Conservation (phyloP, 495 filamentous ascomycete species). For the Penicillium ochrochloron region DNA sequence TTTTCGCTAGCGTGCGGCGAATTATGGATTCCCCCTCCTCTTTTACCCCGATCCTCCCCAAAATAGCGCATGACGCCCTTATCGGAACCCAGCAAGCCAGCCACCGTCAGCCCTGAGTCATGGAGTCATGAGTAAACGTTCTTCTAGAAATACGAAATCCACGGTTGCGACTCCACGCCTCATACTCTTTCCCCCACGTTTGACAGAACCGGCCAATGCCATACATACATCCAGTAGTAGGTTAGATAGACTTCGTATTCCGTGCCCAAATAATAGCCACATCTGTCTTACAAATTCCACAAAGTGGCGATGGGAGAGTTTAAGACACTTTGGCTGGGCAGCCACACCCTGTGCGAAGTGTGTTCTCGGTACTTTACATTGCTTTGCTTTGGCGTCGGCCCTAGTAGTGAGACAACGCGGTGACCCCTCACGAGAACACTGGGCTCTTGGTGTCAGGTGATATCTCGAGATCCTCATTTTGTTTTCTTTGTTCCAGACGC, state of each 20-base stretch:
- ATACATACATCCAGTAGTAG: background rate
- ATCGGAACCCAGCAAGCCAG: background rate
- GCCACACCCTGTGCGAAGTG: background rate
- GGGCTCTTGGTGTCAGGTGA: background rate
- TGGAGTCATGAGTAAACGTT: constrained; percentile 8
- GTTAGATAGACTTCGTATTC: background rate
- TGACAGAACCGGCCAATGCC: background rate
- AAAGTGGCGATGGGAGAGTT: constrained; percentile 9
- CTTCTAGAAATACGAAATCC: constrained; percentile 10
- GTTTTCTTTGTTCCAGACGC: background rate
- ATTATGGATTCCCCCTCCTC: background rate
- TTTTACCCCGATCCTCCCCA: background rate
- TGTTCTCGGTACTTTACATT: background rate
- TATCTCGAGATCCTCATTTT: background rate
- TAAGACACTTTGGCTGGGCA: constrained; percentile 6
- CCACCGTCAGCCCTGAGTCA: background rate
- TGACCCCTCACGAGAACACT: background rate
- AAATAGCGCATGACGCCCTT: background rate
- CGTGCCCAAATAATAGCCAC: background rate
- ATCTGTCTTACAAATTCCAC: constrained; percentile 2
- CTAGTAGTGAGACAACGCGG: constrained; percentile 1
- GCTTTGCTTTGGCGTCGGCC: background rate
- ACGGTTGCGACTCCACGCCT: background rate
- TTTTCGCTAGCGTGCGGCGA: constrained; percentile 1
- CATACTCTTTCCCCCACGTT: background rate